These are phyloP conservation scores for Phaeotremella fagi DNA, from an alignment of 768 basidiomycete species.

Conservation along the genomic window DNA sequence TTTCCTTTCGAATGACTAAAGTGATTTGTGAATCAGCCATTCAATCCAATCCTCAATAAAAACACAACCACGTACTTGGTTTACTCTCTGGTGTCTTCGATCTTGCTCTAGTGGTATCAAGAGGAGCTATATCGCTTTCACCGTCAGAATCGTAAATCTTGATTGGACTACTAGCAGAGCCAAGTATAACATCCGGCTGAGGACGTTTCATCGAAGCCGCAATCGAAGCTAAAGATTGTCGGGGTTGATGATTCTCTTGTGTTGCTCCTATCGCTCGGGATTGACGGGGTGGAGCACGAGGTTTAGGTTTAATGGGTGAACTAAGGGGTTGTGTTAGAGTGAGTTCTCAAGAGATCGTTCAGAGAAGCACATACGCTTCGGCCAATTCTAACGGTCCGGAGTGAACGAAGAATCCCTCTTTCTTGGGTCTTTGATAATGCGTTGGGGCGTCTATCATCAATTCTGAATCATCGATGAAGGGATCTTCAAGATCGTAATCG, in stretches of 20 bases:
- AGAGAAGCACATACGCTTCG: constrained; percentile 55
- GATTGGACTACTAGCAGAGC: constrained; percentile 17
- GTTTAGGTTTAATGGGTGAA: constrained; percentile 17
- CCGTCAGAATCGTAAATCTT: constrained; percentile 29
- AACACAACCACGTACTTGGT: not conserved
- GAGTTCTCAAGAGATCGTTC: not conserved
- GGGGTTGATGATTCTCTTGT: not conserved
- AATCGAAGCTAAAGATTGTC: constrained; percentile 6
- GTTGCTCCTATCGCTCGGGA: not conserved
- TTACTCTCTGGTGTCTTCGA: not conserved
- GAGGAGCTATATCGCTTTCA: not conserved
- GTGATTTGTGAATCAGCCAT: too few species aligned
- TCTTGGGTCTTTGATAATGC: constrained; percentile 83
- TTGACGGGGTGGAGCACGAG: not conserved
- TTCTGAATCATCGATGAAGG: constrained; percentile 97
- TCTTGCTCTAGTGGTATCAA: constrained; percentile 12
- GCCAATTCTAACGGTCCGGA: constrained; percentile 79
- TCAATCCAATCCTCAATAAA: too few species aligned
- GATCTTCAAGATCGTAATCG: constrained; percentile 82
- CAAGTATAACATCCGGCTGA: not conserved
- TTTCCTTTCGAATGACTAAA: too few species aligned
- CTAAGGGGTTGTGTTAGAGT: not conserved
- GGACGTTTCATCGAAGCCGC: not conserved
- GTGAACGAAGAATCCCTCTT: constrained; percentile 76
- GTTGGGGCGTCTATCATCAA: constrained; percentile 83